Base-by-base conservation (phyloP, 164 flowering plant species). In the Umbellularia californica region DNA sequence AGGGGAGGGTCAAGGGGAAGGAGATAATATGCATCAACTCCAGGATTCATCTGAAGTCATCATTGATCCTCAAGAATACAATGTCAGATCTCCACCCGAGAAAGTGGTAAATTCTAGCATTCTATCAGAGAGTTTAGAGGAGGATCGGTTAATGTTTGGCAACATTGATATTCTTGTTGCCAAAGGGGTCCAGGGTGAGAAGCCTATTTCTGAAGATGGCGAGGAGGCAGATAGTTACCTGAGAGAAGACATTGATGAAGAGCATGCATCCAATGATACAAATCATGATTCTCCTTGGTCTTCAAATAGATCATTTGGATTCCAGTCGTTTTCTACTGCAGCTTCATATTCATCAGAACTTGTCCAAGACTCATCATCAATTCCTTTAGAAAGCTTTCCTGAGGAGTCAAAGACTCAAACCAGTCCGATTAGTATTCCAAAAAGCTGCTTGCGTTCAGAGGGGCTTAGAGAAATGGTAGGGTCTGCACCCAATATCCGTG, bases 401-500 rank as follows among this genome's bases (percentile, higher is more conserved):
- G 87, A 79, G 24, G 84, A 79, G 67, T 70, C 76, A 28, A 79
- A 63, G 47, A 70, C 58, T 3, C 17, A 12, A 47, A 79, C 90
- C n/a, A 75, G 71, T 60, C 83, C 91, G 28, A 81, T 88, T 25
- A 67, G 50, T 72, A 86, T 92, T 70, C 79, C 76, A 24, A 77
- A 74, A 77, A 69, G 52, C 73, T 74, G 69, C 64, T 58, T 58
- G 30, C 70, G 68, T 77, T 71, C 68, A 71, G 78, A 28, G 62
- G 79, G 81, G 64, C 72, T 75, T 71, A 81, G 35, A 12, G 55
- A 80, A 73, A 58, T 74, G 78, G 82, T 70, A 50, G 83, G 80
- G 76, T 92, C 95, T 68, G 75, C 90, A 76, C 97, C 95, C 19
- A 87, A 58, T 78, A 74, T 86, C 79, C 73, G 82, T 83, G 79